phyloP scores from a whole-genome alignment of 129 eudicot genomes.

The Saposhnikovia divaricata region DNA sequence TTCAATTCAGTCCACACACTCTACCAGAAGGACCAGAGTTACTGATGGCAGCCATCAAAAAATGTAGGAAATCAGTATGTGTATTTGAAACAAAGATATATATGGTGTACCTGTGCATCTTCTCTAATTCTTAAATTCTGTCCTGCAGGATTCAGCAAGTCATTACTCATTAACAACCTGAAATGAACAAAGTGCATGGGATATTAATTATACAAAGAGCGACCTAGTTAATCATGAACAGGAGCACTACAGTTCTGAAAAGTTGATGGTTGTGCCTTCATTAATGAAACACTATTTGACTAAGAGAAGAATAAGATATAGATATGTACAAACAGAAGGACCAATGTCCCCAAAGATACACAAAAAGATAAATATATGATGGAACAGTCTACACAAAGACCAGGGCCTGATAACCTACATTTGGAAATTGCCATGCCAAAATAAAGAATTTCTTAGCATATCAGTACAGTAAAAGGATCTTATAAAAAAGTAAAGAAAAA shows the following conservation, averaged over 20 bases:
- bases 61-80: neutral
- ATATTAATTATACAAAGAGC: neutral
- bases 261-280: neutral
- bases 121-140: conserved; percentile 89
- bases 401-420: neutral
- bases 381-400: neutral
- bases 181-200: no score
- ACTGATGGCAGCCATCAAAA: neutral
- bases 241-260: neutral
- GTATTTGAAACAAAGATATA: neutral
- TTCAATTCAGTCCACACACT: neutral
- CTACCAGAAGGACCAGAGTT: neutral
- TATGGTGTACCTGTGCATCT: conserved; percentile 72
- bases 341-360: no score
- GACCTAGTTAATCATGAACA: neutral
- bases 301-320: neutral
- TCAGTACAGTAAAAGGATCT: neutral
- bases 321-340: neutral
- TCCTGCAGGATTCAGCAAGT: conserved; percentile 94
- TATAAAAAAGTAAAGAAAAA: neutral
- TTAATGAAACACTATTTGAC: neutral
- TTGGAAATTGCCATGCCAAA: neutral
- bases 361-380: neutral
- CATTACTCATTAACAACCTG: conserved; percentile 96
- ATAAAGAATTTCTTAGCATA: neutral